These are phyloP conservation scores for Gigaspora rosea DNA, from an alignment of 192 early-diverging fungal species.

Conservation along the genomic window DNA sequence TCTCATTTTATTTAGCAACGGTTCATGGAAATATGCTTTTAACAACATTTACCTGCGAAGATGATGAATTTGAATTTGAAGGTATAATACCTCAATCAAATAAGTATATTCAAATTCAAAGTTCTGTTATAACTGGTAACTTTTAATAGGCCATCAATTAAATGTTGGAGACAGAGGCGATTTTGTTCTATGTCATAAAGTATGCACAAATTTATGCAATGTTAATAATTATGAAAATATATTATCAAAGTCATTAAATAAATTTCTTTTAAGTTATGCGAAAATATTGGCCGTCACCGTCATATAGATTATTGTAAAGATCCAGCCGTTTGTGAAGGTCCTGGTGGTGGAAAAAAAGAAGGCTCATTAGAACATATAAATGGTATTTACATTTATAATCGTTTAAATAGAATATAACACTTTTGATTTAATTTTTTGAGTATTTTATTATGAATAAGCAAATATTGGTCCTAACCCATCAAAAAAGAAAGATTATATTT, in stretches of 20 bases:
- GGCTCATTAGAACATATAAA: conserved; percentile 23
- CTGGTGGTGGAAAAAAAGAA: conserved; percentile 18
- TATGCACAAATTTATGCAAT: conserved; percentile 16
- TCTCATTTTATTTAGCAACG: not conserved
- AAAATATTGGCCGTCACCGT: conserved; percentile 34
- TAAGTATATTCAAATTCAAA: not conserved
- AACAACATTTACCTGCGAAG: conserved; percentile 37
- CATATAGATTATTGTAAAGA: conserved; percentile 40
- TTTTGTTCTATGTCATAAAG: conserved; percentile 41
- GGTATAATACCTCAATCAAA: not conserved
- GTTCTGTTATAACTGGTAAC: not conserved
- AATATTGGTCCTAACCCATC: conserved; percentile 35
- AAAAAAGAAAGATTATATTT: conserved; percentile 28
- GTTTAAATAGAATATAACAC: not conserved
- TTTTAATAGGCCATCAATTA: conserved; percentile 31
- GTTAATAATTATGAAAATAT: not conserved
- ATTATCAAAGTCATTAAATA: conserved; percentile 4
- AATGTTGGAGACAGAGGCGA: conserved; percentile 39
- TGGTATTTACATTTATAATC: not conserved
- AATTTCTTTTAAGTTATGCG: not conserved
- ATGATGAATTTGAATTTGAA: conserved; percentile 42
- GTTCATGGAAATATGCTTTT: conserved; percentile 44
- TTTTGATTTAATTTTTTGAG: not conserved
- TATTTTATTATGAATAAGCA: conserved; percentile 1
- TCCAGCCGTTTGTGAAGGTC: conserved; percentile 28